Conservation (phyloP, 352 stramenopile genomes). For the Phytophthora foliorum region DNA sequence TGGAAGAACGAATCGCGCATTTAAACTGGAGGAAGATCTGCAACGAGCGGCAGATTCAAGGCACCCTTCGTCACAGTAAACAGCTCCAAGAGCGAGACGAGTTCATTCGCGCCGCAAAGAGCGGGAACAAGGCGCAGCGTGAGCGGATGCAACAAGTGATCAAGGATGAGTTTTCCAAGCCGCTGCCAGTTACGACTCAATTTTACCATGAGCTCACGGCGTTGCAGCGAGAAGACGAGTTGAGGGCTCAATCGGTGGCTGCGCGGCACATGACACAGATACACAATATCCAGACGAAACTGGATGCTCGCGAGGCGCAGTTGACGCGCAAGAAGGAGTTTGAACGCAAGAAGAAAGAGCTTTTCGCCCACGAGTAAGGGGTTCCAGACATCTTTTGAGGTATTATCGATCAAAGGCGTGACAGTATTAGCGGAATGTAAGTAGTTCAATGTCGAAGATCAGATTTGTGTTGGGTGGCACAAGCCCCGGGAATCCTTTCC, state of each 20-base stretch:
- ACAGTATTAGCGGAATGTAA: slow-evolving; percentile 77
- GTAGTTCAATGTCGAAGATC: slow-evolving; percentile 94
- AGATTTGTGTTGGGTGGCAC: slow-evolving; percentile 94
- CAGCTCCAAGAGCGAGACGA: slow-evolving; percentile 72
- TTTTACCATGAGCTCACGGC: slow-evolving; percentile 43
- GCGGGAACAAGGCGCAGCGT: slow-evolving; percentile 43
- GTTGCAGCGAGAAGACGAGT: slow-evolving; percentile 42
- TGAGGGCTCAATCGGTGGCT: slow-evolving; percentile 34
- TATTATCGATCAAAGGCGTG: background rate
- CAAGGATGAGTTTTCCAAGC: slow-evolving; percentile 61
- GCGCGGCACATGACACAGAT: slow-evolving; percentile 60
- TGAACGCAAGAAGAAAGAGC: slow-evolving; percentile 71
- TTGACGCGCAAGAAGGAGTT: slow-evolving; percentile 62
- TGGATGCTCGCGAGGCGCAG: slow-evolving; percentile 57
- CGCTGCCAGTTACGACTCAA: slow-evolving; percentile 57
- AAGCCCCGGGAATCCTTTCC: slow-evolving; percentile 87
- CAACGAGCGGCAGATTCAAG: slow-evolving; percentile 78
- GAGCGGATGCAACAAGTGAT: slow-evolving; percentile 69
- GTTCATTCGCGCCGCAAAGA: slow-evolving; percentile 62
- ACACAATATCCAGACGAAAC: slow-evolving; percentile 60
- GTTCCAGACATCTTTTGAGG: no score
- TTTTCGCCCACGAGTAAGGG: slow-evolving; percentile 37
- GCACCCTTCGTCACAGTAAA: slow-evolving; percentile 63
- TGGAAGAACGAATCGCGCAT: slow-evolving; percentile 75
- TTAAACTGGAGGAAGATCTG: slow-evolving; percentile 80